phyloP scores from a whole-genome alignment of 176 grass and related monocot species.

The Cymbopogon citratus region DNA sequence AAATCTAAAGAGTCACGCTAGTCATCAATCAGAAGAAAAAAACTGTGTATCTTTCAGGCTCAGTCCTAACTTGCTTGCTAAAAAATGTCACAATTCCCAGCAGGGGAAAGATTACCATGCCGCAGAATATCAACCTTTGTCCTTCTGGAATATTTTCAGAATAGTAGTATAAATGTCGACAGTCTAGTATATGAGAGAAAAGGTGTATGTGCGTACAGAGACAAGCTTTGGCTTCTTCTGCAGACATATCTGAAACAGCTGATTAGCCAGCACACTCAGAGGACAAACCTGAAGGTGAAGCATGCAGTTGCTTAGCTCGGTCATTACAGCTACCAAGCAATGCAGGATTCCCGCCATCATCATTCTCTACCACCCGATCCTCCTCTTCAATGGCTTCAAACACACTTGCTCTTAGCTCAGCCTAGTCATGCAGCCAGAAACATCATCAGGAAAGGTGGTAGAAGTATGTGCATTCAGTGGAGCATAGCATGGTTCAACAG shows the following conservation, averaged over 20 bases:
- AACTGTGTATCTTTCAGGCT: neutral
- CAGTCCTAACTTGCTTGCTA: neutral
- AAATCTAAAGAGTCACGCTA: neutral
- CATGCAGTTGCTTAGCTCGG: slow-evolving; percentile 80
- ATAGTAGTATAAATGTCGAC: neutral
- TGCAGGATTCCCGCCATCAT: slow-evolving; percentile 63
- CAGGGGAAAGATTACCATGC: neutral
- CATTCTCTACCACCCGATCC: slow-evolving; percentile 58
- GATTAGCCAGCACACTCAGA: neutral
- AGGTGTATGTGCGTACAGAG: neutral
- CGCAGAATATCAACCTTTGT: neutral
- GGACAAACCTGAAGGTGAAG: slow-evolving; percentile 79
- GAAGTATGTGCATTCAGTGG: neutral
- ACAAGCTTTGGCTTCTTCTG: neutral
- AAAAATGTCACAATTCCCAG: neutral
- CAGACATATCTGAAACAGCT: neutral
- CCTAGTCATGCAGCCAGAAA: slow-evolving; percentile 41
- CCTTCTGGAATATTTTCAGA: neutral
- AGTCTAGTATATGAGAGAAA: neutral
- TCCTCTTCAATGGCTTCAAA: slow-evolving; percentile 98
- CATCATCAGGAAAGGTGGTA: neutral
- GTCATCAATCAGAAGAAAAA: neutral
- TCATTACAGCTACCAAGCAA: slow-evolving; percentile 93
- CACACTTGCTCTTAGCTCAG: slow-evolving; percentile 84
- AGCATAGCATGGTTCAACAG: neutral